These are phyloP conservation scores for Calonectria multiphialidica DNA, from an alignment of 2,329 filamentous ascomycete species.

Conservation along the genomic window DNA sequence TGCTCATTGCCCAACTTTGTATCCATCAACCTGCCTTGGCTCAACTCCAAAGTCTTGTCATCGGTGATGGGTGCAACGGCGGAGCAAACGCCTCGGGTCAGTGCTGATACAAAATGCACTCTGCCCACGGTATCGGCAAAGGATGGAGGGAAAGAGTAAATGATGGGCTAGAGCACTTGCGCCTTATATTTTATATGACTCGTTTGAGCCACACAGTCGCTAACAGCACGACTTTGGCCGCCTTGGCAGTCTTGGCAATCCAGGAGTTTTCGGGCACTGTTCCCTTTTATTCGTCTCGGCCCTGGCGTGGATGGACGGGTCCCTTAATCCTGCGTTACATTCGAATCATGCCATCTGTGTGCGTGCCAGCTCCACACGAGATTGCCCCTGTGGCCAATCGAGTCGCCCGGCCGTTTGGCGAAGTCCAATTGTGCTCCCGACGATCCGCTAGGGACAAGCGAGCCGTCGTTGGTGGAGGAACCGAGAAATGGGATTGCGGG, in stretches of 20 bases:
- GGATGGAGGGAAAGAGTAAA: too few species aligned
- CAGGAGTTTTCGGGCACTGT: too few species aligned
- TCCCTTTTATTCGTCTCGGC: background rate
- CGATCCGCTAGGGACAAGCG: background rate
- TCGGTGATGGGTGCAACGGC: too few species aligned
- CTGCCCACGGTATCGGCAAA: too few species aligned
- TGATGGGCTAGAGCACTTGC: too few species aligned
- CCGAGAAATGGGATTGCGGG: background rate
- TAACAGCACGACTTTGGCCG: background rate
- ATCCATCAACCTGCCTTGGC: too few species aligned
- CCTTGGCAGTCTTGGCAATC: background rate
- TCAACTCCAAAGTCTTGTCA: too few species aligned
- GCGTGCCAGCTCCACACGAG: background rate
- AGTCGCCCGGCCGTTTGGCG: background rate
- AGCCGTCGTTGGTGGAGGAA: slow-evolving; percentile 1
- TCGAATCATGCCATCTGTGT: background rate
- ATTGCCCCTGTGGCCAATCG: background rate
- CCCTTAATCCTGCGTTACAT: background rate
- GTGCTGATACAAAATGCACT: too few species aligned
- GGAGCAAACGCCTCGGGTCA: too few species aligned
- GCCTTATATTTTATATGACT: background rate
- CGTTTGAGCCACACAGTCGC: background rate
- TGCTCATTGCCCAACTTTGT: too few species aligned
- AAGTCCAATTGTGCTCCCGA: background rate
- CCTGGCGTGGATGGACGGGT: background rate